Percentiles rank a stretch among this genome's conserved stretches.
Conservation (phyloP, 106 monocot species). For the Dioscorea zingiberensis region DNA sequence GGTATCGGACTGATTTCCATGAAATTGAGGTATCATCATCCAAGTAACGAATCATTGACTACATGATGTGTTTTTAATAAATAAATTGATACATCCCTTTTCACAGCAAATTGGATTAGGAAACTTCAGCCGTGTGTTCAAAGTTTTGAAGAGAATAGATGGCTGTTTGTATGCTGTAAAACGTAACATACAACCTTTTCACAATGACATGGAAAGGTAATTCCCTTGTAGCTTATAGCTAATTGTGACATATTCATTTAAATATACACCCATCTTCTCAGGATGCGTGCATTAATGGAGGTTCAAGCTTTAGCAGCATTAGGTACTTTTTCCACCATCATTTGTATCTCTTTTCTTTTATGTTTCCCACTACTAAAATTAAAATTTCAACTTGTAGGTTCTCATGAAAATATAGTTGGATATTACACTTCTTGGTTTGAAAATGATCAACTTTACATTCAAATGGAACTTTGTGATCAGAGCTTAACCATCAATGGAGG, state of each 20-base stretch:
- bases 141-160: constrained; percentile 90
- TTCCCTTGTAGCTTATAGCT: background rate
- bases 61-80: background rate
- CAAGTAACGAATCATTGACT: background rate
- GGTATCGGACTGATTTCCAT: constrained; percentile 92
- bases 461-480: constrained; percentile 93
- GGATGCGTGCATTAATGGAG: constrained; percentile 85
- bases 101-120: constrained; percentile 90
- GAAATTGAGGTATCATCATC: constrained; percentile 67
- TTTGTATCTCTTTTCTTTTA: background rate
- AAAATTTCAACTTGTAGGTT: constrained; percentile 26
- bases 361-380: background rate
- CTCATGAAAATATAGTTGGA: constrained; percentile 85
- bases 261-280: constrained; percentile 16
- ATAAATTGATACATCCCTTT: background rate
- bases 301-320: constrained; percentile 95
- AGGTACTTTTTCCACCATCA: constrained; percentile 25
- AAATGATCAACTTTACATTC: constrained; percentile 88
- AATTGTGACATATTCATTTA: background rate
- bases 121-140: constrained; percentile 91
- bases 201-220: constrained; percentile 66
- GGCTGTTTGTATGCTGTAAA: constrained; percentile 96
- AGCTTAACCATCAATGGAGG: constrained; percentile 49
- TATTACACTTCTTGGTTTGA: constrained; percentile 97
- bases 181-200: constrained; percentile 60